Evolutionary conservation across 2,329 filamentous ascomycete species (phyloP).

Genomic region (Ophiostoma himal-ulmi): DNA sequence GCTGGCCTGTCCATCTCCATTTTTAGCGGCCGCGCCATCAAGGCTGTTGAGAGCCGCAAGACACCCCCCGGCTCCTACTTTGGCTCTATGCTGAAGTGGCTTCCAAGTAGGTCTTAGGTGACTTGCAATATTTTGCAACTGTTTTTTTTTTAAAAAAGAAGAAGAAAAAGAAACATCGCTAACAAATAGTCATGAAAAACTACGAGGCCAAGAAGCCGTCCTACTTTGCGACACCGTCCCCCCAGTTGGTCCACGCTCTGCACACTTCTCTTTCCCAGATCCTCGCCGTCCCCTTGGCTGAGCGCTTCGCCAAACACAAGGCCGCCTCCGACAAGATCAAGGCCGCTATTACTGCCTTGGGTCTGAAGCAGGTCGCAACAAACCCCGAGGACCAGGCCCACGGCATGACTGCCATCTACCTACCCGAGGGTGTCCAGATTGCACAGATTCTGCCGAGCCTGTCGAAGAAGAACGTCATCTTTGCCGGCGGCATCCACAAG

Average conservation of each 20-base stretch:
- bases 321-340: slow-evolving; percentile 80
- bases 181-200: slow-evolving; percentile 78
- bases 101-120: slow-evolving; percentile 59
- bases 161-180: not conserved
- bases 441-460: slow-evolving; percentile 81
- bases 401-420: slow-evolving; percentile 95
- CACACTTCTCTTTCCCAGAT: slow-evolving; percentile 87
- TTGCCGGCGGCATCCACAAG: slow-evolving; percentile 93
- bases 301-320: slow-evolving; percentile 77
- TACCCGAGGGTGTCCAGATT: slow-evolving; percentile 76
- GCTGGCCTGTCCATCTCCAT: slow-evolving; percentile 92
- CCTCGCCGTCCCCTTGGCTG: slow-evolving; percentile 68
- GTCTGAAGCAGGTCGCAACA: slow-evolving; percentile 72
- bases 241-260: slow-evolving; percentile 86
- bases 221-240: slow-evolving; percentile 95
- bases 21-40: slow-evolving; percentile 82
- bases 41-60: slow-evolving; percentile 73
- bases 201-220: slow-evolving; percentile 97
- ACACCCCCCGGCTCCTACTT: slow-evolving; percentile 84
- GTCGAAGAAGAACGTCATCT: slow-evolving; percentile 81
- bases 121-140: too few relatives aligned
- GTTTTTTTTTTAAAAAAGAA: not conserved
- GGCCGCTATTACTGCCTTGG: slow-evolving; percentile 70
- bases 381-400: slow-evolving; percentile 90
- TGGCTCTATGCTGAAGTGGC: slow-evolving; percentile 94